These are phyloP conservation scores for Zasmidium angulare DNA, from an alignment of 2,329 filamentous ascomycete species.

Conservation along the genomic window DNA sequence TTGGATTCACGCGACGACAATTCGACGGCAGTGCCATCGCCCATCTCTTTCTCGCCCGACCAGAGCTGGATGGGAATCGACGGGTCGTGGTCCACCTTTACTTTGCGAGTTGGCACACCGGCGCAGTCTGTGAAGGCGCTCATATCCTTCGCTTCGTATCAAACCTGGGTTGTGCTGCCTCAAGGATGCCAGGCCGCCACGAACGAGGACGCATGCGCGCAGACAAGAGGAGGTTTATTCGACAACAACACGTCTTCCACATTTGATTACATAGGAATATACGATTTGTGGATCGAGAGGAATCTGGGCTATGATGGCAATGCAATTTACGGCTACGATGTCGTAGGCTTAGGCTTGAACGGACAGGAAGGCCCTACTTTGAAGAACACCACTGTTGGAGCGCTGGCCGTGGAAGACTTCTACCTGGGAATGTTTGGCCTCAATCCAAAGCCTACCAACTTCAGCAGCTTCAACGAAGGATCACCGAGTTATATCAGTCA, in stretches of 20 bases:
- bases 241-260: slow-evolving; percentile 54
- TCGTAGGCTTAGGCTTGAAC: slow-evolving; percentile 41
- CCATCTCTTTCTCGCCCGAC: slow-evolving; percentile 31
- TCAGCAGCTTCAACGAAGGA: slow-evolving; percentile 52
- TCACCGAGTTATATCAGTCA: slow-evolving; percentile 54
- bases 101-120: slow-evolving; percentile 58
- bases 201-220: slow-evolving; percentile 46
- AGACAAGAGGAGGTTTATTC: slow-evolving; percentile 61
- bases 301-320: slow-evolving; percentile 61
- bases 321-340: slow-evolving; percentile 63
- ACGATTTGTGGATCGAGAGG: slow-evolving; percentile 57
- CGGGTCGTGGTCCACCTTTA: slow-evolving; percentile 71
- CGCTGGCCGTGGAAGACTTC: slow-evolving; percentile 41
- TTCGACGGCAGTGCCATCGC: slow-evolving; percentile 19
- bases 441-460: slow-evolving; percentile 52
- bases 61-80: slow-evolving; percentile 58
- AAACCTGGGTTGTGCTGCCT: slow-evolving; percentile 67
- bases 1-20: slow-evolving; percentile 17
- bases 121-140: slow-evolving; percentile 56
- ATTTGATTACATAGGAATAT: slow-evolving; percentile 61
- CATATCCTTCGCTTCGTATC: slow-evolving; percentile 67
- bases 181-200: slow-evolving; percentile 52
- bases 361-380: slow-evolving; percentile 43
- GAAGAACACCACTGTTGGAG: slow-evolving; percentile 44
- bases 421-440: slow-evolving; percentile 51